Percentiles rank a stretch among this genome's conserved stretches.
Evolutionary conservation across 345 rosid species (phyloP).

Genomic region (Eucalyptus paniculata): DNA sequence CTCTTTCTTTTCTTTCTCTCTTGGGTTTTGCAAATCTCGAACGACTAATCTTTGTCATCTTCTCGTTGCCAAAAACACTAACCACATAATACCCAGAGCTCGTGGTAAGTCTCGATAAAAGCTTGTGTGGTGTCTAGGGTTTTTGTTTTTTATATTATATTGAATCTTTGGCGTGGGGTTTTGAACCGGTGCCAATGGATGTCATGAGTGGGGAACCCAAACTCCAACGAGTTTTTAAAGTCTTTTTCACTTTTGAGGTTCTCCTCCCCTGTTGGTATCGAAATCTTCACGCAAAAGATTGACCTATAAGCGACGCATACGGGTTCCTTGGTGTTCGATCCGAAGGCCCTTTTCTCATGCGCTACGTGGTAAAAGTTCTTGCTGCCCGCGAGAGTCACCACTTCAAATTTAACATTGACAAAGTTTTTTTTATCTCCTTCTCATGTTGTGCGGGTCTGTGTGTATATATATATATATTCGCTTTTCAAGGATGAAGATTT

Average conservation of each 20-base stretch:
- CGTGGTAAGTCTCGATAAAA: background rate
- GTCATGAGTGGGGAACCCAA: constrained; percentile 26
- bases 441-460: background rate
- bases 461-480: background rate
- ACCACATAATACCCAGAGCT: constrained; percentile 8
- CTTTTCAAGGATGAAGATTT: background rate
- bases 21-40: constrained; percentile 20
- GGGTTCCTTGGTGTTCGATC: background rate
- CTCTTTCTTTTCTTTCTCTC: background rate
- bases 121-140: background rate
- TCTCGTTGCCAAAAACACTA: constrained; percentile 25
- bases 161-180: constrained; percentile 4
- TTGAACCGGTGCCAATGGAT: constrained; percentile 23
- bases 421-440: background rate
- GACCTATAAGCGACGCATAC: background rate
- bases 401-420: background rate
- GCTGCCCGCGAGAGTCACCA: background rate
- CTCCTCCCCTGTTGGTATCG: background rate
- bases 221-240: background rate
- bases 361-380: background rate
- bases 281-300: background rate
- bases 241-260: no score
- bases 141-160: no score
- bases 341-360: background rate
- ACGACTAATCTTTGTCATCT: constrained; percentile 29